A percentile compares a stretch with the other conserved stretches of the same genome.
These are phyloP conservation scores for Capronia epimyces DNA, from an alignment of 2,329 filamentous ascomycete species.

Conservation along the genomic window DNA sequence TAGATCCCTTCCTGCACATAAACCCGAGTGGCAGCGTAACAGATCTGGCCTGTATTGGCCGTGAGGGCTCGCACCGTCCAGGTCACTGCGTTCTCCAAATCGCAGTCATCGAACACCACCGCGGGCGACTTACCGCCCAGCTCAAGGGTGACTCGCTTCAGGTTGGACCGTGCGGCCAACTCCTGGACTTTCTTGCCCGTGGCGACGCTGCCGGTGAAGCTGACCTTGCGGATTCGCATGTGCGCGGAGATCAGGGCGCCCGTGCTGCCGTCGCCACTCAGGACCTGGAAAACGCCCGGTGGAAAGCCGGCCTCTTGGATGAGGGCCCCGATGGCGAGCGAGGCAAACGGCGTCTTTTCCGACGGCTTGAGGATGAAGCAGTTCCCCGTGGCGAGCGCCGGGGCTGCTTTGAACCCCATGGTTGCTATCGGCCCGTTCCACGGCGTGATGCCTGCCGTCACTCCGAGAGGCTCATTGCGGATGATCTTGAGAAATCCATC, in stretches of 20 bases:
- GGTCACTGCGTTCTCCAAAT: conserved; percentile 32
- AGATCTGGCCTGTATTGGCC: conserved; percentile 33
- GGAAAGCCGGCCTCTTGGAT: conserved; percentile 54
- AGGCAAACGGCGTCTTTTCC: conserved; percentile 48
- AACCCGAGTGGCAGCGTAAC: conserved; percentile 47
- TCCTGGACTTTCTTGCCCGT: conserved; percentile 58
- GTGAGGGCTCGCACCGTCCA: conserved; percentile 32
- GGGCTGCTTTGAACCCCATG: conserved; percentile 41
- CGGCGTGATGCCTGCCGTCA: conserved; percentile 50
- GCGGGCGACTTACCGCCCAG: conserved; percentile 40
- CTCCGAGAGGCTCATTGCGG: conserved; percentile 35
- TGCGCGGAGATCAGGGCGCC: conserved; percentile 55
- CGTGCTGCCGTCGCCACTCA: conserved; percentile 54
- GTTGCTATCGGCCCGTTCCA: conserved; percentile 49
- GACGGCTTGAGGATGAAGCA: conserved; percentile 53
- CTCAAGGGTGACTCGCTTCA: conserved; percentile 58
- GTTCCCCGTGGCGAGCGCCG: conserved; percentile 49
- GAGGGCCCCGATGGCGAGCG: conserved; percentile 53
- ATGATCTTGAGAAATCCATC: conserved; percentile 33
- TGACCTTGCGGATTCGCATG: conserved; percentile 55
- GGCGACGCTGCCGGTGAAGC: conserved; percentile 56
- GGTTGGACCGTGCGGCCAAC: conserved; percentile 45
- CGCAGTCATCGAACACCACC: conserved; percentile 34
- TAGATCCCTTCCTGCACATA: conserved; percentile 57
- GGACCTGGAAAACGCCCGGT: conserved; percentile 56